These are phyloP conservation scores for Corrigiola litoralis DNA, from an alignment of 179 eudicot genomes.

Conservation along the genomic window DNA sequence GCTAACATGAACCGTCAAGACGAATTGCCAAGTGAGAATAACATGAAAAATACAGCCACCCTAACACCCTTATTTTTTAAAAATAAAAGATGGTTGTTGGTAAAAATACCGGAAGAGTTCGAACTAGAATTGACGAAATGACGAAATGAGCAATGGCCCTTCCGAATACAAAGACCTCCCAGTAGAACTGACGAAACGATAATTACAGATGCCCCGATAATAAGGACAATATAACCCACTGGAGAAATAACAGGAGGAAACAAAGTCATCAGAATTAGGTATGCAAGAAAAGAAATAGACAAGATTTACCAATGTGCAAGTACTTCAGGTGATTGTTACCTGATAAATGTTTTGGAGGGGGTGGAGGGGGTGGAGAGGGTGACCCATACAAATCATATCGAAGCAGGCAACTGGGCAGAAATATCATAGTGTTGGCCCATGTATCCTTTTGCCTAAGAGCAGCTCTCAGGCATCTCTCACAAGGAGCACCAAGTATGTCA, in stretches of 20 bases:
- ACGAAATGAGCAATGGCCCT: too few species aligned
- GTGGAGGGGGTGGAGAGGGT: background rate
- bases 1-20: too few species aligned
- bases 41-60: too few species aligned
- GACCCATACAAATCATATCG: background rate
- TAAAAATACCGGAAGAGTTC: too few species aligned
- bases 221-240: background rate
- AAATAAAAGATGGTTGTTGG: too few species aligned
- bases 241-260: background rate
- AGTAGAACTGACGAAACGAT: background rate
- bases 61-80: too few species aligned
- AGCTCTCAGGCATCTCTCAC: background rate
- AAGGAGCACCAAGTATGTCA: background rate
- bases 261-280: background rate
- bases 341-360: background rate
- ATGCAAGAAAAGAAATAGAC: too few species aligned
- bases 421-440: slow-evolving; percentile 5
- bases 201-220: background rate
- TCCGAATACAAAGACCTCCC: slow-evolving; percentile 11
- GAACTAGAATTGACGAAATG: too few species aligned
- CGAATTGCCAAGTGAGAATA: too few species aligned
- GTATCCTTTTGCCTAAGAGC: background rate
- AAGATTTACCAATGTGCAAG: too few species aligned
- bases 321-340: background rate
- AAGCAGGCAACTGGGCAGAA: slow-evolving; percentile 19